These are phyloP conservation scores for Circinella umbellata DNA, from an alignment of 371 early-diverging fungal species.

Conservation along the genomic window DNA sequence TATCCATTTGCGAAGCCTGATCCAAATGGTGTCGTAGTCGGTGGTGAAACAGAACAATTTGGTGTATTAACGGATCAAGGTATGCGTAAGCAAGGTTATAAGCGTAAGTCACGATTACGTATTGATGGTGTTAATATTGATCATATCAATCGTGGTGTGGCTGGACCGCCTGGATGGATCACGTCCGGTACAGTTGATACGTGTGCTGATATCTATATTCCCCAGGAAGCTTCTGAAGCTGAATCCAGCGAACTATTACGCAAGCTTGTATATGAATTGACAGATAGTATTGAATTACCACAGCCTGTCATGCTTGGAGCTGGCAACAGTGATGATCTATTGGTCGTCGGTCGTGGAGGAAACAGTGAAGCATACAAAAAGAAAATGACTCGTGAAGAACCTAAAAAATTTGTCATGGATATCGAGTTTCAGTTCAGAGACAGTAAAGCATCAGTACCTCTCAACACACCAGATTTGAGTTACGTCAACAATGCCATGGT, in stretches of 20 bases:
- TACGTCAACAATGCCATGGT: slow-evolving; percentile 87
- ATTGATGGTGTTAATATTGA: slow-evolving; percentile 92
- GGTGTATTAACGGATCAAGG: slow-evolving; percentile 50
- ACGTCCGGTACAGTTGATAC: slow-evolving; percentile 89
- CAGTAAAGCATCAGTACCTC: slow-evolving; percentile 88
- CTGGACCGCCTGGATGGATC: slow-evolving; percentile 95
- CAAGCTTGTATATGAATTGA: slow-evolving; percentile 76
- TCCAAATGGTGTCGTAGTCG: slow-evolving; percentile 52
- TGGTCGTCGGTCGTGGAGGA: slow-evolving; percentile 49
- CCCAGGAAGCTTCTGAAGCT: slow-evolving; percentile 64
- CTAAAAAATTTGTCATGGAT: slow-evolving; percentile 62
- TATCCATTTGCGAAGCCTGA: slow-evolving; percentile 50
- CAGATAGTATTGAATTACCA: slow-evolving; percentile 76
- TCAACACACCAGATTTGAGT: slow-evolving; percentile 70
- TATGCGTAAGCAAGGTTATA: slow-evolving; percentile 53
- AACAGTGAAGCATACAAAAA: slow-evolving; percentile 60
- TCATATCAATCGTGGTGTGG: slow-evolving; percentile 85
- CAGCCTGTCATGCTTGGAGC: slow-evolving; percentile 60
- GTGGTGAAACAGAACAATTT: slow-evolving; percentile 48
- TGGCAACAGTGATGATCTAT: slow-evolving; percentile 47
- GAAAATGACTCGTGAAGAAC: slow-evolving; percentile 42
- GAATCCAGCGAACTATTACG: slow-evolving; percentile 61
- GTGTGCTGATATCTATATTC: slow-evolving; percentile 74
- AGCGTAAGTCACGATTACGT: slow-evolving; percentile 76
- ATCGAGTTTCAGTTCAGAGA: slow-evolving; percentile 87